Evolutionary conservation across 2,329 filamentous ascomycete species (phyloP), one percentile per base, ranked within the genome.

Genomic region (Hypoxylon sp.): DNA sequence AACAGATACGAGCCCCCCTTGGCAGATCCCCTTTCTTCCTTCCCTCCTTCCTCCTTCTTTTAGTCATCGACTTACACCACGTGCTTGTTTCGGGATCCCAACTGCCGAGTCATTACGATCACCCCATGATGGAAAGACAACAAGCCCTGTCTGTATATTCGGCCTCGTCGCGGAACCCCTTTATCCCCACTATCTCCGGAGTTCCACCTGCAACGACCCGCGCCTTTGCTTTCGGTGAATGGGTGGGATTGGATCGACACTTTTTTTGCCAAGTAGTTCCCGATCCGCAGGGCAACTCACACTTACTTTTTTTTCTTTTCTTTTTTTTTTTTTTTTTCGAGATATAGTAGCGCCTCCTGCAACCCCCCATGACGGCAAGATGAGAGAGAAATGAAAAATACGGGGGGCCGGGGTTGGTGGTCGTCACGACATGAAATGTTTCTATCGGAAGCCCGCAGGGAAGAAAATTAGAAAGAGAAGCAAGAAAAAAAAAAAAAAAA

Each of bases 381-480:
- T 26, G 4, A 17, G 2, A n/a, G 7, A n/a, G n/a, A 10, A 6
- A 7, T 17, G 37, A n/a, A 8, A 17, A 6, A n/a, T n/a, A 19
- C 24, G 37, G n/a, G 46, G 43, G 39, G 50, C 11, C 22, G 32
- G 24, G 32, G 47, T 4, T 26, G 24, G 24, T 4, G 24, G 24
- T 4, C 4, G 24, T n/a, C 56, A 64, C 60, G 49, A 47, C 60
- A 61, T 61, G n/a, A n/a, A n/a, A 32, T 13, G 19, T 19, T 7
- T 17, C 37, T 11, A 34, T 67, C 61, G 60, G 64, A 62, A 56
- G 54, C 46, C 57, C 64, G 64, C 61, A 67, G 61, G 50, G 64
- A 24, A 43, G 20, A 48, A 59, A 22, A 30, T 8, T n/a, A 55
- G 24, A 46, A 32, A n/a, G n/a, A n/a, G n/a, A n/a, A n/a, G n/a